Evolutionary conservation across 2,329 filamentous ascomycete species (phyloP), one percentile per base, ranked within the genome.

Genomic region (Arthrobotrys iridis): DNA sequence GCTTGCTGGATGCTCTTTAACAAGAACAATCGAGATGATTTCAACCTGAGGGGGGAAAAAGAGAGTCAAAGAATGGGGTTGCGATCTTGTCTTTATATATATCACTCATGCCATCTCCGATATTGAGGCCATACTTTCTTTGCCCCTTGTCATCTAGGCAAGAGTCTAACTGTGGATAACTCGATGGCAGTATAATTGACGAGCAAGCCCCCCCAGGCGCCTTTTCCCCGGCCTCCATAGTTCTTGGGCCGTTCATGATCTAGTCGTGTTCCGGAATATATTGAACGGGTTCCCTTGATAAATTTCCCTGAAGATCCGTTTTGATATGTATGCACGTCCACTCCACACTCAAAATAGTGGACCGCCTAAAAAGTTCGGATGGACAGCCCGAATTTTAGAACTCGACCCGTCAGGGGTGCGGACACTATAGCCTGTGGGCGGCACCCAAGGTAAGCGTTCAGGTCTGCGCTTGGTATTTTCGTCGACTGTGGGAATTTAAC

Each of bases 71-170:
- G 50, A 45, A 58, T n/a, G 57, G 59, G n/a, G 59, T 8, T 50
- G 24, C 43, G 28, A 30, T 48, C 35, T 28, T n/a, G 48, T 35
- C 71, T 75, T 75, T 75, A 75, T 68, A 75, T 75, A 62, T 50
- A 30, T 68, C 13, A 33, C 18, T 64, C 55, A 52, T 52, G 45
- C 30, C 37, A 55, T 30, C 24, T 64, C 30, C 24, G 30, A 28
- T 15, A 33, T 20, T 30, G 43, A 40, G 59, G 33, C 46, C 35
- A 37, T 59, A 26, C 7, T 22, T 33, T 7, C 30, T 43, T 26
- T 3, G 8, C 45, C 59, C 52, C 55, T 46, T 71, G 66, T 57
- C 57, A 15, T 18, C 66, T 63, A 20, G 57, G 57, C 45, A 63
- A 15, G 24, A 41, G n/a, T 35, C n/a, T 28, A 59, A 41, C 65